Evolutionary conservation across 495 filamentous ascomycete genomes (phyloP).

Genomic region (Annulohypoxylon stygium): DNA sequence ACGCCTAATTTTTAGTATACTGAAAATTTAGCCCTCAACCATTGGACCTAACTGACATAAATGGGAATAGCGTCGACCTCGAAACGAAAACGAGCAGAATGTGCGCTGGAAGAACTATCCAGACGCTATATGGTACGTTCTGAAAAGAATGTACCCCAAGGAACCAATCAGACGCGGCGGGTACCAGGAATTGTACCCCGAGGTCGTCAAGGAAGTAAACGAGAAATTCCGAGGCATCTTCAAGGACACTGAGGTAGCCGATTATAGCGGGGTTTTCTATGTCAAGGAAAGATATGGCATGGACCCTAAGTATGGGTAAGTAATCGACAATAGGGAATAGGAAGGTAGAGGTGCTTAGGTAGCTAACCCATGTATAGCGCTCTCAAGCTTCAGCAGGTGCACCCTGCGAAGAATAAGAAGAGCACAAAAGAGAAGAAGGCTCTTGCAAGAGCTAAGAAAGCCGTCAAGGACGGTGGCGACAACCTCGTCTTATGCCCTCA

Average conservation of each 20-base stretch:
- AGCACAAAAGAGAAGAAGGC: neutral
- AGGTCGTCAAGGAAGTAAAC: conserved; percentile 9
- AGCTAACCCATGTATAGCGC: conserved; percentile 24
- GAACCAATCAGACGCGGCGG: conserved; percentile 12
- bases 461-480: neutral
- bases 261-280: conserved; percentile 18
- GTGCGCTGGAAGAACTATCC: conserved; percentile 19
- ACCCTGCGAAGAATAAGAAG: neutral
- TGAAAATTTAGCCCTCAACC: neutral
- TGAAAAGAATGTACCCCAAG: conserved; percentile 16
- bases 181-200: neutral
- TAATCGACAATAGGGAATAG: neutral
- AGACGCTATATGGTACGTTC: conserved; percentile 26
- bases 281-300: conserved; percentile 28
- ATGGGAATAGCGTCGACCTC: neutral
- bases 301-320: conserved; percentile 32
- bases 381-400: neutral
- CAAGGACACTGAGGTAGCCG: neutral
- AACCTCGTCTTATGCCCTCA: neutral
- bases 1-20: neutral
- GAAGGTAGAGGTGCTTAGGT: neutral
- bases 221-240: conserved; percentile 2
- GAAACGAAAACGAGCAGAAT: neutral
- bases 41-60: neutral
- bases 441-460: neutral